phyloP scores from a whole-genome alignment of 345 rosid genomes.

The Dovyalis caffra region DNA sequence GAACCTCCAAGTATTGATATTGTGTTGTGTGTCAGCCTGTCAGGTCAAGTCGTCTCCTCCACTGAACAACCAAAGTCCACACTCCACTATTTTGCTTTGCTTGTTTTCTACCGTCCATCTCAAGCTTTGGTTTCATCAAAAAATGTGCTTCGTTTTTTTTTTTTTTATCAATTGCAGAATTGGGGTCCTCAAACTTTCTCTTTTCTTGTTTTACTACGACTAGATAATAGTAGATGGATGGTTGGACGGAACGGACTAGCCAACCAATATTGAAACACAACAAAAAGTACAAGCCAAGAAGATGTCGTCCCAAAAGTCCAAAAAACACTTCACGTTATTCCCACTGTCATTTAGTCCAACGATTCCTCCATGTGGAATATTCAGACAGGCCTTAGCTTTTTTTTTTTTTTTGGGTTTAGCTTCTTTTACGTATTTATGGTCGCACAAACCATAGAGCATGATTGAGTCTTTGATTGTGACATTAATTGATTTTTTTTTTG shows the following conservation, averaged over 20 bases:
- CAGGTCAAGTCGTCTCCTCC: not conserved
- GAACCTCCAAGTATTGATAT: not conserved
- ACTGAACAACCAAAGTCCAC: not conserved
- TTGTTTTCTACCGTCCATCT: not conserved
- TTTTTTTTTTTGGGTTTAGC: not conserved
- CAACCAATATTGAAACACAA: not conserved
- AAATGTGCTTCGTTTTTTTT: not conserved
- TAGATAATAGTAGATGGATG: no score
- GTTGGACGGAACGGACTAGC: not conserved
- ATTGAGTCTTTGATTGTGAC: not conserved
- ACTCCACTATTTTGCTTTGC: no score
- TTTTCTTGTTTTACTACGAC: not conserved
- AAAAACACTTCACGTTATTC: not conserved
- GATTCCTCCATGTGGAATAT: not conserved
- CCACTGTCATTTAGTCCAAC: not conserved
- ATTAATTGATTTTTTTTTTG: no score
- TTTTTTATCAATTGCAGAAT: not conserved
- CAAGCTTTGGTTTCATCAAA: not conserved
- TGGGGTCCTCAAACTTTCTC: not conserved
- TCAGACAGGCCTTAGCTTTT: not conserved
- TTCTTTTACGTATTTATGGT: not conserved
- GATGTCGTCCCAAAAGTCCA: not conserved
- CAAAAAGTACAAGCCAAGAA: not conserved
- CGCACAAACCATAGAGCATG: not conserved
- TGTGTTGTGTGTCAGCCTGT: not conserved